Percentiles rank a stretch among this genome's conserved stretches.
These are phyloP conservation scores for Nicotiana tomentosiformis DNA, from an alignment of 257 asterid species.

Conservation along the genomic window DNA sequence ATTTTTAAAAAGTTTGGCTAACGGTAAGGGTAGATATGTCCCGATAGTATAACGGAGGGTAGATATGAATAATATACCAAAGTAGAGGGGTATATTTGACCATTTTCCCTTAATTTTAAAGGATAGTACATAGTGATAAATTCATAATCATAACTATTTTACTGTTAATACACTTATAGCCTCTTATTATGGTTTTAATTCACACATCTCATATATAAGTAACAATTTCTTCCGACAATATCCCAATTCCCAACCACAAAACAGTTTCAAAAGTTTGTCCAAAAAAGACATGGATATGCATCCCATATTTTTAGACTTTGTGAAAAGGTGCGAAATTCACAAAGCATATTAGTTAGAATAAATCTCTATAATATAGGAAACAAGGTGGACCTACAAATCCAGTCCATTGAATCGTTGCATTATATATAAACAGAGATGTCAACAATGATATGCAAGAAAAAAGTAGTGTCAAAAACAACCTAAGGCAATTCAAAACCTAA, in stretches of 20 bases:
- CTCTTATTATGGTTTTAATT: neutral
- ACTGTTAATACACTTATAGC: neutral
- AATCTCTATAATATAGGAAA: neutral
- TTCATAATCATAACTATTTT: too few species aligned
- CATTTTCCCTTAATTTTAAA: too few species aligned
- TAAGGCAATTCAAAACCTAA: neutral
- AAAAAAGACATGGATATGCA: neutral
- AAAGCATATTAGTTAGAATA: neutral
- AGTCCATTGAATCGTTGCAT: slow-evolving; percentile 14
- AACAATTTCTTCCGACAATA: neutral
- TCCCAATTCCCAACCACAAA: neutral
- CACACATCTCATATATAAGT: neutral
- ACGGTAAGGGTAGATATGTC: too few species aligned
- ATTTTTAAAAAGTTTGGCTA: too few species aligned
- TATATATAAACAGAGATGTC: too few species aligned
- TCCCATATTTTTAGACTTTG: neutral
- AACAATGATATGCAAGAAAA: too few species aligned
- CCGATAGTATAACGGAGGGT: too few species aligned
- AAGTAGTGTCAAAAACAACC: too few species aligned
- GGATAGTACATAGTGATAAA: too few species aligned
- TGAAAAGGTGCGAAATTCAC: neutral
- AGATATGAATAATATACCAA: too few species aligned
- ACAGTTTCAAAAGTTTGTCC: neutral
- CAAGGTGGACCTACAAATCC: neutral
- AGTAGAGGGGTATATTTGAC: too few species aligned